Evolutionary conservation across 805 yeast species (phyloP).

Genomic region (Metschnikowia colocasiae): DNA sequence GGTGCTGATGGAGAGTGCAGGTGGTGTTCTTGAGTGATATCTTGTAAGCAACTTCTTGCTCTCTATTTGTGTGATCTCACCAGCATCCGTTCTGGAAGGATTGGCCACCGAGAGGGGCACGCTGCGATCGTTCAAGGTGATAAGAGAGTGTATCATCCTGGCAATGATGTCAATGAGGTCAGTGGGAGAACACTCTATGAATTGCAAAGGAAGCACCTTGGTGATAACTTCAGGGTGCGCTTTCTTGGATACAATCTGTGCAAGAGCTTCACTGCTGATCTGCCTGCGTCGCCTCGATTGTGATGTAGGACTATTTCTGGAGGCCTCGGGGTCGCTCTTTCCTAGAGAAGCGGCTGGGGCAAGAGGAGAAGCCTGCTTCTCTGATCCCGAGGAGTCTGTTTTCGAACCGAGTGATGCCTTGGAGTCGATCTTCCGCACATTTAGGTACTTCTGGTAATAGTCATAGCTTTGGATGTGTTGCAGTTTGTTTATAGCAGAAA

Average conservation of each 20-base stretch:
- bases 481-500: constrained; percentile 12
- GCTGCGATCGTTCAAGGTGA: constrained; percentile 66
- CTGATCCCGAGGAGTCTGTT: neutral
- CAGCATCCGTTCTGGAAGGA: constrained; percentile 20
- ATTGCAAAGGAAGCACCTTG: constrained; percentile 44
- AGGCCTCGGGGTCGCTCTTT: neutral
- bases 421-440: constrained; percentile 2
- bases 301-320: neutral
- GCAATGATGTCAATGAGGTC: constrained; percentile 71
- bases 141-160: constrained; percentile 75
- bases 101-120: constrained; percentile 33
- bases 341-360: neutral
- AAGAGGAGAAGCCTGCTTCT: constrained; percentile 4
- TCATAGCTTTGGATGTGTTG: constrained; percentile 12
- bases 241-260: constrained; percentile 12
- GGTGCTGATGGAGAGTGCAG: constrained; percentile 74
- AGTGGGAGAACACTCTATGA: constrained; percentile 62
- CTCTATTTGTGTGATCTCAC: constrained; percentile 22
- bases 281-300: constrained; percentile 12
- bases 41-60: constrained; percentile 54
- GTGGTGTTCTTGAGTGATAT: constrained; percentile 92
- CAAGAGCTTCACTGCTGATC: constrained; percentile 2
- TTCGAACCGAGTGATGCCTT: neutral
- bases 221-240: constrained; percentile 15
- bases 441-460: constrained; percentile 17